Percentiles rank a stretch among this genome's conserved stretches.
These are phyloP conservation scores for Malassezia sp. DNA, from an alignment of 1,284 basidiomycete genomes.

Conservation along the genomic window DNA sequence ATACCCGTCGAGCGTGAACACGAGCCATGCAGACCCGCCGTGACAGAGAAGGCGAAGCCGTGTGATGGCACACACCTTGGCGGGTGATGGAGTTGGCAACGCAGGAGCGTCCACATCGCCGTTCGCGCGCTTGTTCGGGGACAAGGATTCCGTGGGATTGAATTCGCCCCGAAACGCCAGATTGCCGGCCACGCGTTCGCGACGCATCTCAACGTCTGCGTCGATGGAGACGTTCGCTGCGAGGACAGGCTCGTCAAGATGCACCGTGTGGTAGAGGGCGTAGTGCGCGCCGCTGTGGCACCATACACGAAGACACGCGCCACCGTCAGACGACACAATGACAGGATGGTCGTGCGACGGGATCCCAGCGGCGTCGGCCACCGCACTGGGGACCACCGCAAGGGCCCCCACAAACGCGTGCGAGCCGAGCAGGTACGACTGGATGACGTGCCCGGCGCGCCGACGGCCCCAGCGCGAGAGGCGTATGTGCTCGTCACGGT, in stretches of 20 bases:
- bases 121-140: conserved; percentile 5
- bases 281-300: not conserved
- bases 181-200: conserved; percentile 4
- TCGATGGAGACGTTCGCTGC: conserved; percentile 4
- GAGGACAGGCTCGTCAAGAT: conserved; percentile 4
- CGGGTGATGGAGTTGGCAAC: conserved; percentile 12
- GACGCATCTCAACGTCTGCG: conserved; percentile 11
- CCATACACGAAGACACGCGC: conserved; percentile 27
- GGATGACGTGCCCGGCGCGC: conserved; percentile 29
- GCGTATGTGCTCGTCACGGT: conserved; percentile 45
- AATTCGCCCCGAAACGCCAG: conserved; percentile 6
- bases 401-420: conserved; percentile 30
- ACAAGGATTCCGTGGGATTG: conserved; percentile 2
- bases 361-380: not conserved
- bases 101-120: not conserved
- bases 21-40: conserved; percentile 17
- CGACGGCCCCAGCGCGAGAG: conserved; percentile 38
- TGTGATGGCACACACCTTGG: too few species aligned
- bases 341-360: conserved; percentile 9
- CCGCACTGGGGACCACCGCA: conserved; percentile 14
- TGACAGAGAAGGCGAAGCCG: conserved; percentile 19
- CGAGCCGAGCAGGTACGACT: conserved; percentile 34
- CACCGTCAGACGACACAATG: conserved; percentile 32
- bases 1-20: too few species aligned
- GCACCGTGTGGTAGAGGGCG: conserved; percentile 1